These are phyloP conservation scores for Tuber calosporum DNA, from an alignment of 495 filamentous ascomycete genomes.

Conservation along the genomic window DNA sequence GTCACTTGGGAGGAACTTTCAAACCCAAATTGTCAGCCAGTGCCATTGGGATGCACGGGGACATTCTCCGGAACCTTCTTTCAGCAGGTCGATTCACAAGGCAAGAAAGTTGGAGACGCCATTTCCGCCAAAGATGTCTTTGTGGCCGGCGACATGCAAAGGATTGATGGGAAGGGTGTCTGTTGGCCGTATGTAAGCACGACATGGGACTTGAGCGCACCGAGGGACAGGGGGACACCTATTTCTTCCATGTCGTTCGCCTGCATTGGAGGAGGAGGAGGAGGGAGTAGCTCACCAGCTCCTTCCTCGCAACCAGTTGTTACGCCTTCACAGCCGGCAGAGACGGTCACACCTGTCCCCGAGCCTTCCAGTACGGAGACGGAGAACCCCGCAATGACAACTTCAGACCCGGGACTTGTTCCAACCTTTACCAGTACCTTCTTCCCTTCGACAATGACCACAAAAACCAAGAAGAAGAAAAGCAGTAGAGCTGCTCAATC, in stretches of 20 bases:
- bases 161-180: conserved; percentile 45
- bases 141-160: conserved; percentile 52
- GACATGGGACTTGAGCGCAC: conserved; percentile 46
- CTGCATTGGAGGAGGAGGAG: conserved; percentile 40
- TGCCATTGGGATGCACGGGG: conserved; percentile 51
- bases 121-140: conserved; percentile 46
- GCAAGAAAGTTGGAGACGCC: conserved; percentile 46
- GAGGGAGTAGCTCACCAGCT: neutral
- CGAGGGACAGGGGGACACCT: conserved; percentile 31
- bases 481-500: neutral
- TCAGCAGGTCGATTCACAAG: conserved; percentile 47
- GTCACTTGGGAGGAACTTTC: conserved; percentile 53
- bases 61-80: conserved; percentile 50
- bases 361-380: neutral
- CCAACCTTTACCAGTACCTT: neutral
- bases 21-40: conserved; percentile 46
- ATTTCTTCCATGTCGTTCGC: conserved; percentile 48
- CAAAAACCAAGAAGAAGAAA: neutral
- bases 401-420: no score
- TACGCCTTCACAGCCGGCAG: neutral
- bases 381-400: neutral
- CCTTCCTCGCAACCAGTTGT: neutral
- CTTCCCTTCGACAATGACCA: no score
- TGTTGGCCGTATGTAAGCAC: conserved; percentile 55
- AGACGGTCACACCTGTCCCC: neutral